phyloP scores from a whole-genome alignment of 2,329 filamentous ascomycete species.

The Pseudonectria buxi region DNA sequence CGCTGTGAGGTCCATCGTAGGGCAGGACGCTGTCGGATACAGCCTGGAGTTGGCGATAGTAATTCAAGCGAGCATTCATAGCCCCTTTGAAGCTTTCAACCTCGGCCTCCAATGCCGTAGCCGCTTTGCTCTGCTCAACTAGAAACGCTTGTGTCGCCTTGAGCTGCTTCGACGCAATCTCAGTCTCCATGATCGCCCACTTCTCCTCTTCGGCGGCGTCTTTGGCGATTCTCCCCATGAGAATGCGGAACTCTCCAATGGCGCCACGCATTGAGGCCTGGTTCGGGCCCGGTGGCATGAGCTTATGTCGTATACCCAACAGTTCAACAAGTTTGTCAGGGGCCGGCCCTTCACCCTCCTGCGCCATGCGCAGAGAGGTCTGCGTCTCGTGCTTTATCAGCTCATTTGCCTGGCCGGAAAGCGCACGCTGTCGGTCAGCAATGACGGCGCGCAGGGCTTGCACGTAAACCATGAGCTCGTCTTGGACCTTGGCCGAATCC shows the following conservation, averaged over 20 bases:
- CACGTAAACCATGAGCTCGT: conserved; percentile 82
- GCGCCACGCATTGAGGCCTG: conserved; percentile 63
- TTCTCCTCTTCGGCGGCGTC: conserved; percentile 19
- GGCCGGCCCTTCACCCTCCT: conserved; percentile 59
- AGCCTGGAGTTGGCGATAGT: conserved; percentile 81
- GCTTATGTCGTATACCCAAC: conserved; percentile 36
- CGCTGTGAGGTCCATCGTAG: conserved; percentile 57
- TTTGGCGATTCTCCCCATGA: conserved; percentile 50
- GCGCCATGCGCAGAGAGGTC: conserved; percentile 53
- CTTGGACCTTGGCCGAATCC: conserved; percentile 78
- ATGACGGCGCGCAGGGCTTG: conserved; percentile 68
- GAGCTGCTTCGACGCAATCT: conserved; percentile 58
- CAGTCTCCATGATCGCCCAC: conserved; percentile 60
- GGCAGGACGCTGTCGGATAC: conserved; percentile 84
- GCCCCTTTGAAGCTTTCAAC: conserved; percentile 66
- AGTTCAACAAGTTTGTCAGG: conserved; percentile 56
- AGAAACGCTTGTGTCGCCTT: conserved; percentile 50
- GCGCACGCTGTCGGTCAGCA: conserved; percentile 68
- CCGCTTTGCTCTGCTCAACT: conserved; percentile 44
- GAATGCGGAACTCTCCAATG: conserved; percentile 60
- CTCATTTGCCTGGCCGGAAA: conserved; percentile 71
- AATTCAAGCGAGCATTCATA: conserved; percentile 83
- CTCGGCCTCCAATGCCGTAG: conserved; percentile 55
- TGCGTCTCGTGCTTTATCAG: conserved; percentile 69
- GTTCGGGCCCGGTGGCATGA: conserved; percentile 40